Conservation (phyloP, 208 protist species). For the Sergeia podlipaevii region DNA sequence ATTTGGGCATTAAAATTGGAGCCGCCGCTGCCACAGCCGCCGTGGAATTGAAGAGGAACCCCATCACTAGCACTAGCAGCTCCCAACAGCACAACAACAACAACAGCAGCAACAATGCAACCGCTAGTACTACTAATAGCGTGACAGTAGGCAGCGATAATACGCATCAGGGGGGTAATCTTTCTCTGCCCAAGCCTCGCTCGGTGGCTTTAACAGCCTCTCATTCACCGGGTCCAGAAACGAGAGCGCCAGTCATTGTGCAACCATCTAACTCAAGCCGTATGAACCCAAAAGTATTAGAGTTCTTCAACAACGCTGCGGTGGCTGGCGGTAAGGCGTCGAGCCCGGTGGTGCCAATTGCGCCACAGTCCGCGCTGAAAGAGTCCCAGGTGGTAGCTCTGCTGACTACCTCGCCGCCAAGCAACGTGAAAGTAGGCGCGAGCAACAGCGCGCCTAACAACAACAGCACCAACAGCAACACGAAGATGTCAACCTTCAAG, state of each 20-base stretch:
- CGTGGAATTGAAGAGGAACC: no score
- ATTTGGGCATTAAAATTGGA: slow-evolving; percentile 7
- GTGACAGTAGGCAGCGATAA: slow-evolving; percentile 1
- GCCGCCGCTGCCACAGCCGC: neutral
- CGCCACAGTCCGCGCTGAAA: neutral
- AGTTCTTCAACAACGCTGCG: slow-evolving; percentile 22
- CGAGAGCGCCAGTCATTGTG: neutral
- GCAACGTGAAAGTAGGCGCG: no score
- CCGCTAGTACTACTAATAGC: neutral
- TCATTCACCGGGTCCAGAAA: neutral
- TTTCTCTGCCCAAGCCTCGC: neutral
- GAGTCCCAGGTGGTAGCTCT: no score
- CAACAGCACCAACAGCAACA: no score
- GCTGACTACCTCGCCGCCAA: no score
- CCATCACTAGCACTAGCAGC: neutral
- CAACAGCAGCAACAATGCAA: neutral
- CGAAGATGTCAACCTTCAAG: no score
- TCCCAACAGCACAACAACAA: neutral
- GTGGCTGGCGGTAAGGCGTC: neutral
- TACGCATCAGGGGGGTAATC: neutral
- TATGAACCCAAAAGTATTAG: slow-evolving; percentile 42
- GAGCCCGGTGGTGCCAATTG: neutral
- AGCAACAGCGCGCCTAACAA: no score
- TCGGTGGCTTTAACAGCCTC: neutral
- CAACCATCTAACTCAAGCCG: no score